Conservation (phyloP, 1,284 basidiomycete species). For the Trametes pubescens region DNA sequence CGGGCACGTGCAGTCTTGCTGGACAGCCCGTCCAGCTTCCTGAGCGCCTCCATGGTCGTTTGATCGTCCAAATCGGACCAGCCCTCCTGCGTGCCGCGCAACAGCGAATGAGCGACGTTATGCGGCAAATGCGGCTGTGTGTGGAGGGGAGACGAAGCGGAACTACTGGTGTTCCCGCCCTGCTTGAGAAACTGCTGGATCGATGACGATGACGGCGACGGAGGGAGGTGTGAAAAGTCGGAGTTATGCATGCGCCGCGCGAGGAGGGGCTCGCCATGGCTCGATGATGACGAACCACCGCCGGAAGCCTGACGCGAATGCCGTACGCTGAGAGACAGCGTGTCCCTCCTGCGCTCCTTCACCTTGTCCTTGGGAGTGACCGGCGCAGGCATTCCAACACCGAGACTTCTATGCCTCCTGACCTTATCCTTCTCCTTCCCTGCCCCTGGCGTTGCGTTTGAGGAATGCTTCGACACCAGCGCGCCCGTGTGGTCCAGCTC, state of each 20-base stretch:
- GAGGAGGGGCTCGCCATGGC: constrained; percentile 56
- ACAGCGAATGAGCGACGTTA: constrained; percentile 77
- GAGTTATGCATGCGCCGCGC: constrained; percentile 67
- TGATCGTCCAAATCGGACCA: constrained; percentile 88
- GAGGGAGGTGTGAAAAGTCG: constrained; percentile 90
- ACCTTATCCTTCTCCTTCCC: constrained; percentile 60
- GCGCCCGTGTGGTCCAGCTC: constrained; percentile 75
- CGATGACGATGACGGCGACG: constrained; percentile 85
- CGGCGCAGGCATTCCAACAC: constrained; percentile 55
- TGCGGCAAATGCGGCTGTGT: constrained; percentile 57
- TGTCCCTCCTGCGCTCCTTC: constrained; percentile 75
- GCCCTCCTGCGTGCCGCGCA: constrained; percentile 84
- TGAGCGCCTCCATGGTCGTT: constrained; percentile 89
- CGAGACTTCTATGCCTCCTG: constrained; percentile 79
- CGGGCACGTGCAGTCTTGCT: constrained; percentile 71
- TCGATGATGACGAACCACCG: constrained; percentile 70
- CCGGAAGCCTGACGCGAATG: constrained; percentile 73
- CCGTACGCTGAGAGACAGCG: constrained; percentile 56
- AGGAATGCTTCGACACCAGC: constrained; percentile 58
- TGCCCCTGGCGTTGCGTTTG: constrained; percentile 41
- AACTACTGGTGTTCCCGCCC: constrained; percentile 53
- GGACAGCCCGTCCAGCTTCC: constrained; percentile 92
- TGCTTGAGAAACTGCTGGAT: constrained; percentile 85
- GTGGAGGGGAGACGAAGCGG: constrained; percentile 54
- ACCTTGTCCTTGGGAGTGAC: constrained; percentile 53